phyloP scores from a whole-genome alignment of 2,329 filamentous ascomycete species.

The Colletotrichum phormii region DNA sequence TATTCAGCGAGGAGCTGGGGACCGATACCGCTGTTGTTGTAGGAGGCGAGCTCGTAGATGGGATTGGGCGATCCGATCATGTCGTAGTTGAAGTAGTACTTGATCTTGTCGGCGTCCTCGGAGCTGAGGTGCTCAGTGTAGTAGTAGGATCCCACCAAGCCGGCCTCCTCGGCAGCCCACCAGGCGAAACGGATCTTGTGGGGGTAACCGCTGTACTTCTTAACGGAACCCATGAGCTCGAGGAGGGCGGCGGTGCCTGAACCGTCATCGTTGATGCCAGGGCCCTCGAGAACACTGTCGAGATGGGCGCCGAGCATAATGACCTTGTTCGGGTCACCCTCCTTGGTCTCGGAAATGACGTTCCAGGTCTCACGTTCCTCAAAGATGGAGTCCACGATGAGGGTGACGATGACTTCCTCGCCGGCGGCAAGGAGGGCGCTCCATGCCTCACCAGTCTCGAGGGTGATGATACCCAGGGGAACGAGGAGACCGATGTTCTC shows the following conservation, averaged over 20 bases:
- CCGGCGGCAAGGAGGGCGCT: slow-evolving; percentile 45
- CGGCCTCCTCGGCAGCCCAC: slow-evolving; percentile 57
- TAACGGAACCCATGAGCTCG: slow-evolving; percentile 50
- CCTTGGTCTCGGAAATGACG: slow-evolving; percentile 55
- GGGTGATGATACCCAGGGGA: slow-evolving; percentile 49
- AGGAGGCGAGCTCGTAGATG: slow-evolving; percentile 47
- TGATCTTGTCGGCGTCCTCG: slow-evolving; percentile 63
- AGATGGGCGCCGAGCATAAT: slow-evolving; percentile 55
- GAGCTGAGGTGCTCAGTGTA: slow-evolving; percentile 51
- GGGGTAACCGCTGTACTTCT: slow-evolving; percentile 50
- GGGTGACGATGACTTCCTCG: slow-evolving; percentile 47
- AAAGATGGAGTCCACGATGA: slow-evolving; percentile 50
- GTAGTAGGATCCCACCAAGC: slow-evolving; percentile 54
- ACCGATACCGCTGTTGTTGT: slow-evolving; percentile 51
- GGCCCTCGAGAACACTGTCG: slow-evolving; percentile 52
- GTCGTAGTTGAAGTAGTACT: slow-evolving; percentile 77
- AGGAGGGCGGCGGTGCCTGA: slow-evolving; percentile 51
- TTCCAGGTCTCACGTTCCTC: slow-evolving; percentile 53
- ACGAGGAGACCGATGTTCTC: slow-evolving; percentile 49
- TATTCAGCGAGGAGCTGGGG: slow-evolving; percentile 49
- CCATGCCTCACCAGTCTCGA: slow-evolving; percentile 51
- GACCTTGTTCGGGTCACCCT: slow-evolving; percentile 54
- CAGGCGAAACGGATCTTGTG: slow-evolving; percentile 57
- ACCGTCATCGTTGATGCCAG: slow-evolving; percentile 55
- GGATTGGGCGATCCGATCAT: slow-evolving; percentile 67